A percentile compares a stretch with the other conserved stretches of the same genome.
Evolutionary conservation across 352 stramenopile genomes (phyloP).

Genomic region (Pythium utonaiense): DNA sequence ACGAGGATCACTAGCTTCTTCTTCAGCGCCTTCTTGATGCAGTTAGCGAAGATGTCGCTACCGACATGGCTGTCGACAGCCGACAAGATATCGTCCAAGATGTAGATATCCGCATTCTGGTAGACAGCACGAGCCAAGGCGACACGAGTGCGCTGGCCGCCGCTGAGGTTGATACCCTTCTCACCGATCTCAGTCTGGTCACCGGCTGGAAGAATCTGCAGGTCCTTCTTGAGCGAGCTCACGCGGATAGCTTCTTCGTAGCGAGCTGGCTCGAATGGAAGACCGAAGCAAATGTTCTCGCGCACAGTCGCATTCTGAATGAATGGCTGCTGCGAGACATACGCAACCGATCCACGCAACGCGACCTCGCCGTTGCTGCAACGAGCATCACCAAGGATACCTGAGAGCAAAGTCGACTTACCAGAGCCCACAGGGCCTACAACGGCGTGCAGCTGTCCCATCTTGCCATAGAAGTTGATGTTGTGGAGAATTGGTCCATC

Average conservation of each 20-base stretch:
- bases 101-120: constrained; percentile 91
- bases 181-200: constrained; percentile 98
- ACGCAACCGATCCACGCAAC: constrained; percentile 43
- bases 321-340: constrained; percentile 54
- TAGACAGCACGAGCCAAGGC: constrained; percentile 94
- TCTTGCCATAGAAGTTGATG: constrained; percentile 67
- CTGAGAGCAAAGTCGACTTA: constrained; percentile 68
- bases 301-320: constrained; percentile 49
- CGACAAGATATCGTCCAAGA: constrained; percentile 95
- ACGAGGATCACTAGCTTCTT: constrained; percentile 93
- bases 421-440: constrained; percentile 73
- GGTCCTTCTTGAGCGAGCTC: constrained; percentile 79
- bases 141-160: constrained; percentile 93
- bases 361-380: constrained; percentile 25
- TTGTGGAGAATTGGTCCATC: constrained; percentile 37
- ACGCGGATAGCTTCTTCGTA: constrained; percentile 55
- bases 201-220: constrained; percentile 87
- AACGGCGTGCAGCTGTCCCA: constrained; percentile 70
- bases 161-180: constrained; percentile 97
- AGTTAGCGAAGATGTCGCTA: constrained; percentile 93
- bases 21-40: constrained; percentile 83
- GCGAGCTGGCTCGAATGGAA: constrained; percentile 31
- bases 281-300: constrained; percentile 48
- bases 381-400: constrained; percentile 40
- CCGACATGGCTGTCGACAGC: constrained; percentile 97